These are phyloP conservation scores for Fusarium avenaceum DNA, from an alignment of 2,329 filamentous ascomycete species.

Conservation along the genomic window DNA sequence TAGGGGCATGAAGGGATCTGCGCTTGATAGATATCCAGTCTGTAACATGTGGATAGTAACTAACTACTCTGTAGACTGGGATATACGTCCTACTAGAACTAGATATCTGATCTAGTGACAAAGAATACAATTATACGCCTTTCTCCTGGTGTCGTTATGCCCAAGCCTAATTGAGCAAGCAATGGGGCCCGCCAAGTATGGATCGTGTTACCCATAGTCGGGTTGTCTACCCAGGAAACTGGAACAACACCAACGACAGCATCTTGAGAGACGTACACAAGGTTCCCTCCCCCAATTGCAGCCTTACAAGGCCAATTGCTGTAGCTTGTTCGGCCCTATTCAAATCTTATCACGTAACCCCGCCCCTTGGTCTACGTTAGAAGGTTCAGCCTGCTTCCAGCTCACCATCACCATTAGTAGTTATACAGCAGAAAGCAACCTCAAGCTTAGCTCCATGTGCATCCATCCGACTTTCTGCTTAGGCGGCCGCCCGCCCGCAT, in stretches of 20 bases:
- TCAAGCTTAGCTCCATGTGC: slow-evolving; percentile 35
- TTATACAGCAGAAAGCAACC: slow-evolving; percentile 23
- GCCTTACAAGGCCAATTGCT: slow-evolving; percentile 23
- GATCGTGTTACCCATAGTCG: background rate
- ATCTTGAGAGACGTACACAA: background rate
- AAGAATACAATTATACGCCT: background rate
- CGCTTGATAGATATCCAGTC: slow-evolving; percentile 12
- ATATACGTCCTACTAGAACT: background rate
- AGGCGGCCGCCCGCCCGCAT: slow-evolving; percentile 45
- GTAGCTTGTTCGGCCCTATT: slow-evolving; percentile 36
- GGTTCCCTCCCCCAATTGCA: slow-evolving; percentile 20
- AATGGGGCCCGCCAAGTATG: background rate
- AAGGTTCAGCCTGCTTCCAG: slow-evolving; percentile 17
- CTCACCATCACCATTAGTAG: slow-evolving; percentile 9
- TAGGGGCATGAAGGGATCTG: slow-evolving; percentile 21
- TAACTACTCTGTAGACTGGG: background rate
- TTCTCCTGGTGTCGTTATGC: background rate
- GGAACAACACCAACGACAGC: slow-evolving; percentile 14
- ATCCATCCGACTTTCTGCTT: slow-evolving; percentile 40
- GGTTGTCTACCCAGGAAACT: background rate
- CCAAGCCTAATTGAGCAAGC: slow-evolving; percentile 5
- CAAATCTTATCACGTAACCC: slow-evolving; percentile 8
- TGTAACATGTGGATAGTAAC: slow-evolving; percentile 3
- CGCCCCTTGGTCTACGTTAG: slow-evolving; percentile 9
- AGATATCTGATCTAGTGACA: background rate